Conservation (phyloP, 768 basidiomycete species). For the Russula foetens region DNA sequence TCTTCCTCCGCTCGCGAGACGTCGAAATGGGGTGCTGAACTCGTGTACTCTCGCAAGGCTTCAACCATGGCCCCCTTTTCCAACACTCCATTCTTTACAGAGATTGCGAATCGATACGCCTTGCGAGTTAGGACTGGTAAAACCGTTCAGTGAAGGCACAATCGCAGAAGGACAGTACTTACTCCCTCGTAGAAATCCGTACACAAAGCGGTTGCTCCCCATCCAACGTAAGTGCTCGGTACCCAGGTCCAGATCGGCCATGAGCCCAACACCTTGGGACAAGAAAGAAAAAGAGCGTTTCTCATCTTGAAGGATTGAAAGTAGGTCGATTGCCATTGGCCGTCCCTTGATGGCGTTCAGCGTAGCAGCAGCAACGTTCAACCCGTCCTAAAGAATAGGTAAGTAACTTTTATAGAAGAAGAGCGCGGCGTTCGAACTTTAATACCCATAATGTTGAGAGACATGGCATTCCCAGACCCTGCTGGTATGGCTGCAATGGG, state of each 20-base stretch:
- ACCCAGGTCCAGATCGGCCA: slow-evolving; percentile 79
- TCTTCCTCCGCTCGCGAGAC: slow-evolving; percentile 5
- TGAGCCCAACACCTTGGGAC: slow-evolving; percentile 74
- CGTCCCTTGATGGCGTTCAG: slow-evolving; percentile 77
- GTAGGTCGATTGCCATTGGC: slow-evolving; percentile 69
- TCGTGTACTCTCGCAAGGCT: slow-evolving; percentile 33
- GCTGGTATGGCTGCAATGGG: slow-evolving; percentile 76
- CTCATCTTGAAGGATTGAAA: slow-evolving; percentile 62
- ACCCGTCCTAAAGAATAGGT: slow-evolving; percentile 41
- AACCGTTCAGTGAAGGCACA: not conserved
- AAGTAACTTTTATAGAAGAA: not conserved
- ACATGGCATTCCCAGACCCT: slow-evolving; percentile 73
- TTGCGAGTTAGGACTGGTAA: slow-evolving; percentile 48
- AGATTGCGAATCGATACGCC: slow-evolving; percentile 61
- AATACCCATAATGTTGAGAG: slow-evolving; percentile 66
- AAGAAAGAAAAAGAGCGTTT: slow-evolving; percentile 69
- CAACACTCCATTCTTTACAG: slow-evolving; percentile 55
- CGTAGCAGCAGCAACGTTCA: slow-evolving; percentile 63
- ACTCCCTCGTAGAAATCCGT: slow-evolving; percentile 68
- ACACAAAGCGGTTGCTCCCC: slow-evolving; percentile 72
- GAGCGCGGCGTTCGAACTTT: slow-evolving; percentile 34
- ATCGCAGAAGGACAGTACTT: slow-evolving; percentile 21
- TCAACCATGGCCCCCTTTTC: slow-evolving; percentile 70
- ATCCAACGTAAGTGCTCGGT: slow-evolving; percentile 84
- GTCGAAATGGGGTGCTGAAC: slow-evolving; percentile 5